phyloP scores from a whole-genome alignment of 2,329 filamentous ascomycete species.

The Bimuria novae-zelandiae region DNA sequence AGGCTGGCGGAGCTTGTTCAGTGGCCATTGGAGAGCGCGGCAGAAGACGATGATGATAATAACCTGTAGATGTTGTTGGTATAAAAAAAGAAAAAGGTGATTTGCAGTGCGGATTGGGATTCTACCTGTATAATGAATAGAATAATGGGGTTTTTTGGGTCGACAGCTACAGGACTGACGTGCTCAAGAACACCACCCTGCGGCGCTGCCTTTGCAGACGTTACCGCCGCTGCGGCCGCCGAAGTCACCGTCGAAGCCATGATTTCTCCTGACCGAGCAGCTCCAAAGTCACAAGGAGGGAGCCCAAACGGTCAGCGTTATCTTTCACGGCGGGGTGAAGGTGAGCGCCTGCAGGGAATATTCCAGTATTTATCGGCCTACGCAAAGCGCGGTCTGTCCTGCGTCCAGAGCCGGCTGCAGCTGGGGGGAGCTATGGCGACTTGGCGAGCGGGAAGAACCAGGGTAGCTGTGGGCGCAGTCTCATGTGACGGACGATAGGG shows the following conservation, averaged over 20 bases:
- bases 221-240: slow-evolving; percentile 22
- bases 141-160: slow-evolving; percentile 72
- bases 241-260: slow-evolving; percentile 38
- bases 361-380: slow-evolving; percentile 3
- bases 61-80: slow-evolving; percentile 52
- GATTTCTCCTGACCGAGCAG: neutral
- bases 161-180: slow-evolving; percentile 69
- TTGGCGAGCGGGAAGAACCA: slow-evolving; percentile 4
- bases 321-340: neutral
- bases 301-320: neutral
- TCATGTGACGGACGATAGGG: slow-evolving; percentile 2
- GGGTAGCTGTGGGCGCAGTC: neutral
- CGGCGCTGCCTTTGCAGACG: slow-evolving; percentile 44
- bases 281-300: neutral
- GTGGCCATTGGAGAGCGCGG: slow-evolving; percentile 73
- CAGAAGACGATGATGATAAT: slow-evolving; percentile 76
- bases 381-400: neutral
- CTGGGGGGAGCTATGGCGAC: neutral
- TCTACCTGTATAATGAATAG: slow-evolving; percentile 75
- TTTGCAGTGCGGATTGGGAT: neutral
- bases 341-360: neutral
- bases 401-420: neutral
- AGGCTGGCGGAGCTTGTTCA: slow-evolving; percentile 77
- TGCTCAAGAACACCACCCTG: slow-evolving; percentile 75
- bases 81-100: no score